A percentile compares a stretch with the other conserved stretches of the same genome.
Conservation (phyloP, 208 protist genomes). For the Trichomonas gallinae region DNA sequence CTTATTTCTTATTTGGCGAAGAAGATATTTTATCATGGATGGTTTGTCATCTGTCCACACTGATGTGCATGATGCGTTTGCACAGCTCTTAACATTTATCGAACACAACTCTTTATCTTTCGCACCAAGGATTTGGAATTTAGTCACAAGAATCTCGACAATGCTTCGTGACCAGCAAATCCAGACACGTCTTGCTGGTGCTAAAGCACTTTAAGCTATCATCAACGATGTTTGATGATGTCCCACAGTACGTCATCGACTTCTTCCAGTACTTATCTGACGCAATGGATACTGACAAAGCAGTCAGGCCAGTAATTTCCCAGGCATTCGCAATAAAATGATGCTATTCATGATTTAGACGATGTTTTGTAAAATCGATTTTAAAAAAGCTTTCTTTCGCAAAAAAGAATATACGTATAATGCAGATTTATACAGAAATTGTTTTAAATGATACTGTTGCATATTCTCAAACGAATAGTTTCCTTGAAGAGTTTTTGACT, state of each 20-base stretch:
- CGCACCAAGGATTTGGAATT: neutral
- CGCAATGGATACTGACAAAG: neutral
- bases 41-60: neutral
- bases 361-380: too few species aligned
- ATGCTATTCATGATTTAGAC: too few species aligned
- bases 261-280: neutral
- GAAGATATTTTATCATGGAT: neutral
- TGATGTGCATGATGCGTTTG: too few species aligned
- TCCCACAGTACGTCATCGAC: conserved; percentile 7
- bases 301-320: neutral
- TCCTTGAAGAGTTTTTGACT: too few species aligned
- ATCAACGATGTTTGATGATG: neutral
- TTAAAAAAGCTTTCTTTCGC: too few species aligned
- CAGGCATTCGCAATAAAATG: neutral
- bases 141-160: neutral
- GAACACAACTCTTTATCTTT: neutral
- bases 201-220: neutral
- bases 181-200: neutral
- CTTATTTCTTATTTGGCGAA: neutral
- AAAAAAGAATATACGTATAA: too few species aligned
- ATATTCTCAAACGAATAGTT: too few species aligned
- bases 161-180: neutral
- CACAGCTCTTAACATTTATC: neutral
- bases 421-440: too few species aligned
- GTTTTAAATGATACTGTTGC: too few species aligned